Evolutionary conservation across 2,329 filamentous ascomycete genomes (phyloP).

Genomic region (Aureobasidium uvarum): DNA sequence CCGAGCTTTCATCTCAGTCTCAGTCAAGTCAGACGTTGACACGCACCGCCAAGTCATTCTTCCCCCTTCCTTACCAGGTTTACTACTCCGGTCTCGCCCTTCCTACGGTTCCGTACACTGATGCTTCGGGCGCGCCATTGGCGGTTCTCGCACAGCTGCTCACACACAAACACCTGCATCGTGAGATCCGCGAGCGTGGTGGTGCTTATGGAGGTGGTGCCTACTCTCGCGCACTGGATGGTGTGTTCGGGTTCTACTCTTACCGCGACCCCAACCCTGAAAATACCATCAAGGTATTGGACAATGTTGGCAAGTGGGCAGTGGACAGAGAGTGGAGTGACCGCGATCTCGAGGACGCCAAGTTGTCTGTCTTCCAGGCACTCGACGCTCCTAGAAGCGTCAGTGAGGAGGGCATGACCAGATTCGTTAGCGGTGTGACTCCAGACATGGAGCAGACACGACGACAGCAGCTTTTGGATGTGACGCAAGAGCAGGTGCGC

Average conservation of each 20-base stretch:
- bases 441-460: slow-evolving; percentile 85
- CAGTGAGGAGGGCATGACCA: slow-evolving; percentile 79
- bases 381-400: slow-evolving; percentile 87
- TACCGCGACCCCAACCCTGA: slow-evolving; percentile 95
- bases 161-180: slow-evolving; percentile 94
- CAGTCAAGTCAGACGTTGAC: slow-evolving; percentile 29
- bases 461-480: slow-evolving; percentile 81
- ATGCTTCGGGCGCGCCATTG: slow-evolving; percentile 71
- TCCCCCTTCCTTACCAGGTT: slow-evolving; percentile 93
- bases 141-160: slow-evolving; percentile 88
- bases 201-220: slow-evolving; percentile 94
- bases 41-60: slow-evolving; percentile 69
- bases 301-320: slow-evolving; percentile 78
- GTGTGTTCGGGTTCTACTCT: slow-evolving; percentile 90
- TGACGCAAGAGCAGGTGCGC: slow-evolving; percentile 75
- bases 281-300: slow-evolving; percentile 84
- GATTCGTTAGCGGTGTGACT: slow-evolving; percentile 81
- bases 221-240: slow-evolving; percentile 74
- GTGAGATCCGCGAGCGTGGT: slow-evolving; percentile 96
- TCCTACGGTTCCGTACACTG: slow-evolving; percentile 79
- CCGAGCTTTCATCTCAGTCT: slow-evolving; percentile 18
- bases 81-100: slow-evolving; percentile 86
- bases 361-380: slow-evolving; percentile 88
- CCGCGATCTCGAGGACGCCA: slow-evolving; percentile 90
- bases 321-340: slow-evolving; percentile 76